A percentile compares a stretch with the other conserved stretches of the same genome.
Conservation (phyloP, 352 stramenopile species). For the Globisporangium middletonii region DNA sequence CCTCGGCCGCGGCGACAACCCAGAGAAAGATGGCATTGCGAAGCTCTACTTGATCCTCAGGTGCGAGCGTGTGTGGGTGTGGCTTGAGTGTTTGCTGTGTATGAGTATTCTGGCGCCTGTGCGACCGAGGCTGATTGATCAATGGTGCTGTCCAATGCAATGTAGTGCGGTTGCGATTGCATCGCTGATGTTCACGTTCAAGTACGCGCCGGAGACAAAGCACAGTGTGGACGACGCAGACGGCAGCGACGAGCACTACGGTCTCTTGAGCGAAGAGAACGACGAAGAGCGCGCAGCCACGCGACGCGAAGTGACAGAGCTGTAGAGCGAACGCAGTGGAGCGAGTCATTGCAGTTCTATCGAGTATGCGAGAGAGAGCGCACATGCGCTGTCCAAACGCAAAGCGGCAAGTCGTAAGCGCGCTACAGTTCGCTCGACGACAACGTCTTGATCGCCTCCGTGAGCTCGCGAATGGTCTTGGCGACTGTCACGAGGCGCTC, state of each 20-base stretch:
- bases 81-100: background rate
- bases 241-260: constrained; percentile 32
- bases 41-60: constrained; percentile 82
- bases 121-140: background rate
- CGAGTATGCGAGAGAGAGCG: no score
- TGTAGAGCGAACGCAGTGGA: constrained; percentile 14
- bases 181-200: constrained; percentile 43
- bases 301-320: constrained; percentile 38
- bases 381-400: no score
- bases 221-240: constrained; percentile 22
- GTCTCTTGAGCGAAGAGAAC: constrained; percentile 28
- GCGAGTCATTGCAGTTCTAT: background rate
- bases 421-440: constrained; percentile 3
- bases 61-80: constrained; percentile 10
- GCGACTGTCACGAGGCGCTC: constrained; percentile 49
- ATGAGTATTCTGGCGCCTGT: background rate
- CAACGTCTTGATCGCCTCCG: constrained; percentile 47
- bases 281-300: constrained; percentile 22
- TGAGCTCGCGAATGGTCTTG: constrained; percentile 64
- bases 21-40: constrained; percentile 80
- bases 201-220: constrained; percentile 58
- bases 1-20: constrained; percentile 49
- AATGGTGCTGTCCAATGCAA: background rate
- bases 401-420: no score
- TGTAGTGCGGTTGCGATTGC: constrained; percentile 30